Evolutionary conservation across 495 filamentous ascomycete genomes (phyloP).

Genomic region (Penicillium pulvis): DNA sequence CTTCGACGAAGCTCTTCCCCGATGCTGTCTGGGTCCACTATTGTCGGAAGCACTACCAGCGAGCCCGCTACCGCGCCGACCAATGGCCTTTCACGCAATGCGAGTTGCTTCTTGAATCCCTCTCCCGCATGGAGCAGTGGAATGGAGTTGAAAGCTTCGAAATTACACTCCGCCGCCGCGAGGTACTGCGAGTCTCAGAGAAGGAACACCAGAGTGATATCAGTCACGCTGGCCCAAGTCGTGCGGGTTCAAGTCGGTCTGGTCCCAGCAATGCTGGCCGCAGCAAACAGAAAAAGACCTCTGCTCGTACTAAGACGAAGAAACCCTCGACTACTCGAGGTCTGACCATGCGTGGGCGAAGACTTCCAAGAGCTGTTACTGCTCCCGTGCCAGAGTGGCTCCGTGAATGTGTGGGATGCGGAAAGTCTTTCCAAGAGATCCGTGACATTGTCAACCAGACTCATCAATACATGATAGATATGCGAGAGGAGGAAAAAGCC

Average conservation of each 20-base stretch:
- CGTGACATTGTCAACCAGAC: conserved; percentile 28
- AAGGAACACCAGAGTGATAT: conserved; percentile 11
- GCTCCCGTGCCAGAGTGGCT: conserved; percentile 42
- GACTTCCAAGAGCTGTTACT: conserved; percentile 24
- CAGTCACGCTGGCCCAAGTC: neutral
- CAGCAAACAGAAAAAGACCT: neutral
- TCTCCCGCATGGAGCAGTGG: conserved; percentile 63
- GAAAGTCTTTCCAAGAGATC: conserved; percentile 37
- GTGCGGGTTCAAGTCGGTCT: neutral
- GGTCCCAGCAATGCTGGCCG: conserved; percentile 1
- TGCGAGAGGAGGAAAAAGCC: conserved; percentile 11
- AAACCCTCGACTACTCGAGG: neutral
- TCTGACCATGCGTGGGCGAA: neutral
- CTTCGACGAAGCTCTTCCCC: conserved; percentile 68
- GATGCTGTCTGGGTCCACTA: conserved; percentile 65
- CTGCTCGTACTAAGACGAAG: neutral
- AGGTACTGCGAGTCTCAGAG: conserved; percentile 22
- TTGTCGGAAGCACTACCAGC: conserved; percentile 88
- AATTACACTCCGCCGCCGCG: conserved; percentile 30
- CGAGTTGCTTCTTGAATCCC: conserved; percentile 57
- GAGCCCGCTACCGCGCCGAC: conserved; percentile 64
- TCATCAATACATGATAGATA: conserved; percentile 17
- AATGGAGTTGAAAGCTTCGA: conserved; percentile 43
- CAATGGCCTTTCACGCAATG: conserved; percentile 62
- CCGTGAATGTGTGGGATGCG: conserved; percentile 21